Base-by-base conservation (phyloP, 257 asterid species). In the Capsicum pubescens region DNA sequence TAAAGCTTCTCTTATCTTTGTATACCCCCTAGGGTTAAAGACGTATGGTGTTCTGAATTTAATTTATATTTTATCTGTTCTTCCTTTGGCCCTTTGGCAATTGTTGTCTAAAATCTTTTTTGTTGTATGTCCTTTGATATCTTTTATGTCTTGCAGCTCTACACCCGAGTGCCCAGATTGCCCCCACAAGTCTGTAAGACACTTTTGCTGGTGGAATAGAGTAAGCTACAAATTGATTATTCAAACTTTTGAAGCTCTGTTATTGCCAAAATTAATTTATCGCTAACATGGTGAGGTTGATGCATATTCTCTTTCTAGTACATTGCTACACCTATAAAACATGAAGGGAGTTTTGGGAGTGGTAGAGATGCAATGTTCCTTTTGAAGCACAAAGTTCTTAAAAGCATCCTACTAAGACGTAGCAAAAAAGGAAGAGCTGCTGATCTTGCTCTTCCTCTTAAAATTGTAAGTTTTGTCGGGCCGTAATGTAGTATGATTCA, bases 161-260 rank as follows among this genome's bases (percentile, higher is more conserved):
- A 60, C 93, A 80, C 52, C 87, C 72, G 97, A 91, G 35, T 95
- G 99, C 84, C 86, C 93, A 36, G 86, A 90, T 52, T 95, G 98
- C 87, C 90, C 90, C 67, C 99, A 95, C 89, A 93, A 86, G 88
- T 88, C 90, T 84, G 95, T 92, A 46, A 88, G 99, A 10, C 98
- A 95, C 89, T 95, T 95, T 84, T 95, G 99, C 90, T 95, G 98
- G 98, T 95, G 98, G 99, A 94, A 93, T 87, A 93, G 86, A 90
- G 99, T 95, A 84, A 90, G 96, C 87, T 81, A 17, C 67, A 15
- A 85, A 59, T 17, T 35, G 52, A 26, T 42, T 12, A 50, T 50
- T 48, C 60, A 74, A 81, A 13, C 85, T 21, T 16, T 68, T 21
- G 21, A 32, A 58, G 2, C 11, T 15, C 8, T 39, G 57, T 50